Evolutionary conservation across 768 basidiomycete genomes (phyloP), one percentile per base, ranked within the genome.

Genomic region (Leucocoprinus leucothites): DNA sequence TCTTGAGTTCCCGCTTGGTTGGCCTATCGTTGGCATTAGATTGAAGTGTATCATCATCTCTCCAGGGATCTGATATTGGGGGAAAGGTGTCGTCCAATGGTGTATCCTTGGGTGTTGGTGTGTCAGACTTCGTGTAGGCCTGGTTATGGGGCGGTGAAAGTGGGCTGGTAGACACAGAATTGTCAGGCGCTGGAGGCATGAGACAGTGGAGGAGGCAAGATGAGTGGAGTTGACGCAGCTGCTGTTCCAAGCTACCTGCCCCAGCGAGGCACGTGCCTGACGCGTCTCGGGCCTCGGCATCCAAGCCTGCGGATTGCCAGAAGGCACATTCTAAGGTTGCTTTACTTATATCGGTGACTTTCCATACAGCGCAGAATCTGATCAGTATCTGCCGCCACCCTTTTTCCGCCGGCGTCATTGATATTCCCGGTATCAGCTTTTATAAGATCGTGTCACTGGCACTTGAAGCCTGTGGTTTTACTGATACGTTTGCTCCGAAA

Each of bases 51-150:
- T 40, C 26, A 22, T 53, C 61, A 63, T 73, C 73, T 58, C 65
- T 64, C 77, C 77, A 77, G 55, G 75, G 77, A 62, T 78, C 76
- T 31, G 70, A 63, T 40, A 70, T 68, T 51, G 60, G 49, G 38
- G 69, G 66, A 44, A 67, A 58, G 28, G 56, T 49, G 16, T 51
- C 42, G 11, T 48, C 52, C 14, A 50, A 16, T n/a, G 47, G 28
- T 9, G 48, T 13, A 18, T 18, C 40, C 19, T 31, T 31, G 11
- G 11, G 6, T 31, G 31, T 5, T 31, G 5, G 9, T 4, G 38
- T 38, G 38, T 11, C 38, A n/a, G 38, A n/a, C 14, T 38, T 38
- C 4, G 38, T 38, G 38, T 38, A 3, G 38, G 5, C 16, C 38
- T 13, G 38, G 16, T 9, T 38, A 4, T 38, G 38, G 14, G 21